Percentiles rank a stretch among this genome's conserved stretches.
These are phyloP conservation scores for Boletus sp. DNA, from an alignment of 768 basidiomycete species.

Conservation along the genomic window DNA sequence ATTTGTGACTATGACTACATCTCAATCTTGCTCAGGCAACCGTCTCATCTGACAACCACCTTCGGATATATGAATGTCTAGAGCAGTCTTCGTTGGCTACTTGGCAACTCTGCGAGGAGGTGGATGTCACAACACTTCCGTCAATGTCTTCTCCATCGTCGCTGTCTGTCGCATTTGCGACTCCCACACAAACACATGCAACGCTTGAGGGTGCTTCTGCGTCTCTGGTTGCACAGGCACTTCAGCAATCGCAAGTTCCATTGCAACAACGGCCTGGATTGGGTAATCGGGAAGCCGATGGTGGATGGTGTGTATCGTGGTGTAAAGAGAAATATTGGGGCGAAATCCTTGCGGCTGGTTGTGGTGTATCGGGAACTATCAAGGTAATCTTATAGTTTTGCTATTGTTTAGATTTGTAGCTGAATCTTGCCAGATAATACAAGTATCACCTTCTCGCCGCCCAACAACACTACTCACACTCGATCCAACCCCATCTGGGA, in stretches of 20 bases:
- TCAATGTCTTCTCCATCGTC: constrained; percentile 39
- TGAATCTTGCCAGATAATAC: constrained; percentile 57
- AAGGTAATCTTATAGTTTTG: constrained; percentile 51
- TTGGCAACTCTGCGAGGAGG: constrained; percentile 75
- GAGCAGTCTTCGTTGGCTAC: constrained; percentile 68
- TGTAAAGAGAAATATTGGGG: constrained; percentile 98
- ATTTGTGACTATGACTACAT: not conserved
- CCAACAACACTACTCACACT: constrained; percentile 63
- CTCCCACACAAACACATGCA: constrained; percentile 64
- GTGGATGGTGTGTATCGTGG: constrained; percentile 94
- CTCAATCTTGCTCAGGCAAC: constrained; percentile 56
- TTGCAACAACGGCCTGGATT: constrained; percentile 40
- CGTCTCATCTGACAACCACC: constrained; percentile 81
- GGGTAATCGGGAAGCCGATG: constrained; percentile 78
- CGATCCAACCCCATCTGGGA: constrained; percentile 38
- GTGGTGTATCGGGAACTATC: constrained; percentile 68
- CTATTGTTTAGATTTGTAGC: not conserved
- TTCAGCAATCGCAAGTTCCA: constrained; percentile 49
- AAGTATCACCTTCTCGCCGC: constrained; percentile 65
- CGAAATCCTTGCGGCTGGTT: constrained; percentile 76
- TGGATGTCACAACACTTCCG: constrained; percentile 66
- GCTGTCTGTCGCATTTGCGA: constrained; percentile 61
- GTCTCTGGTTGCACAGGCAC: constrained; percentile 61
- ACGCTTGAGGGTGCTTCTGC: constrained; percentile 55
- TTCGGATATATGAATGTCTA: constrained; percentile 89